phyloP scores from a whole-genome alignment of 805 yeast genomes.

The Kregervanrija fluxuum region DNA sequence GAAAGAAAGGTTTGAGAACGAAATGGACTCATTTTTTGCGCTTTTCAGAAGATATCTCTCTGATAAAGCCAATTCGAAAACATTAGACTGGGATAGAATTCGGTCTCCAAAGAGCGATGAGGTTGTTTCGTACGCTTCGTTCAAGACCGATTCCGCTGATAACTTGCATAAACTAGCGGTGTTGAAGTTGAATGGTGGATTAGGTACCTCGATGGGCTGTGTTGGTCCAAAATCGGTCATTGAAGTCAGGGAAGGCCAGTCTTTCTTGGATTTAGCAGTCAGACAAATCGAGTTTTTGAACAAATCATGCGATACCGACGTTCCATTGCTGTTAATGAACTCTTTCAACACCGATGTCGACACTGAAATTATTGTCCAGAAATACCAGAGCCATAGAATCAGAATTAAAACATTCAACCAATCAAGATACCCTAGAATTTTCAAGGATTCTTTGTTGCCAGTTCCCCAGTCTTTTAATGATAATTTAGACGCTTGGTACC shows the following conservation, averaged over 20 bases:
- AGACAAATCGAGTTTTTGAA: slow-evolving; percentile 95
- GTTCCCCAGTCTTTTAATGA: slow-evolving; percentile 77
- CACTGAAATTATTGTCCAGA: slow-evolving; percentile 90
- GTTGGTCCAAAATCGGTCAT: slow-evolving; percentile 98
- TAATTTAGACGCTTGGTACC: slow-evolving; percentile 86
- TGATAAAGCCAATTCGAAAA: slow-evolving; percentile 79
- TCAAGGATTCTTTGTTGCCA: slow-evolving; percentile 91
- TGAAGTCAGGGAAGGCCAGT: slow-evolving; percentile 98
- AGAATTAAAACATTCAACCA: slow-evolving; percentile 95
- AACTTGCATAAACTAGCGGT: slow-evolving; percentile 84
- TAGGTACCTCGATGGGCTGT: slow-evolving; percentile 99
- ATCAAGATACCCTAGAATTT: slow-evolving; percentile 94
- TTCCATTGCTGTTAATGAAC: slow-evolving; percentile 95
- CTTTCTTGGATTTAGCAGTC: slow-evolving; percentile 90
- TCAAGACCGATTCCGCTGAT: slow-evolving; percentile 33
- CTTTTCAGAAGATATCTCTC: slow-evolving; percentile 86
- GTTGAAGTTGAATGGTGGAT: slow-evolving; percentile 93
- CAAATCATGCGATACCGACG: slow-evolving; percentile 84
- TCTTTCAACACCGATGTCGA: slow-evolving; percentile 96
- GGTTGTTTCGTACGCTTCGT: slow-evolving; percentile 68
- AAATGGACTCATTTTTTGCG: slow-evolving; percentile 92
- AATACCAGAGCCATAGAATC: slow-evolving; percentile 94
- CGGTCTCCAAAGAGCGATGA: slow-evolving; percentile 85
- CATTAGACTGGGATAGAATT: slow-evolving; percentile 92
- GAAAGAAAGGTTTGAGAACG: slow-evolving; percentile 65